Conservation (phyloP, 129 eudicot species). For the Lactuca sativa region DNA sequence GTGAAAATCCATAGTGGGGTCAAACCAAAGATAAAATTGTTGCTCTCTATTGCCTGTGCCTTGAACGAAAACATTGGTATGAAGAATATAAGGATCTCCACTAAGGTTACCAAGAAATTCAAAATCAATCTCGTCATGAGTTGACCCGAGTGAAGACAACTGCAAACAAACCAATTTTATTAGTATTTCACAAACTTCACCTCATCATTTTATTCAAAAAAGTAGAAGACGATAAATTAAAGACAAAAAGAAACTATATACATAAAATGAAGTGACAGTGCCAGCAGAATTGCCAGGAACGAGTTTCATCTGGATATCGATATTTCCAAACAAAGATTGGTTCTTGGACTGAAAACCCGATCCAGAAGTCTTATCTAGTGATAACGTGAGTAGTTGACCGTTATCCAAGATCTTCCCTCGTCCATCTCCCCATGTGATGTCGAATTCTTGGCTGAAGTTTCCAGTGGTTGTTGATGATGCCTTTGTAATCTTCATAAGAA, state of each 20-base stretch:
- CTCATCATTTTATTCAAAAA: neutral
- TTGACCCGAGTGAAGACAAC: conserved; percentile 14
- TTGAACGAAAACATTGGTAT: conserved; percentile 13
- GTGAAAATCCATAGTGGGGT: conserved; percentile 18
- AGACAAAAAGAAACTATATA: neutral
- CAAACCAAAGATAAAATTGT: conserved; percentile 18
- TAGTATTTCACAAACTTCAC: neutral
- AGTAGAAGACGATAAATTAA: neutral
- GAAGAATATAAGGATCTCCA: conserved; percentile 24
- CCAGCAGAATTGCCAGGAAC: conserved; percentile 25
- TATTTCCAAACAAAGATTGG: conserved; percentile 14
- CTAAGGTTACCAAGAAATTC: conserved; percentile 29
- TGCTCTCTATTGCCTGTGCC: conserved; percentile 7
- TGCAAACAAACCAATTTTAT: conserved; percentile 1
- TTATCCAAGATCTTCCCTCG: conserved; percentile 5
- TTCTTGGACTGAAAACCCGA: conserved; percentile 21
- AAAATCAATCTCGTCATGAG: conserved; percentile 20
- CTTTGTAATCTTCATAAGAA: neutral
- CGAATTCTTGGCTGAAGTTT: conserved; percentile 5
- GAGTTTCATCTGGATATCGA: conserved; percentile 22
- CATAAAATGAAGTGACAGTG: conserved; percentile 18
- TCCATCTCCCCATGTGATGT: conserved; percentile 17
- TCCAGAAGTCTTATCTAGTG: conserved; percentile 11
- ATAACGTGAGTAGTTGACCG: neutral
- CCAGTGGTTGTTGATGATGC: conserved; percentile 7